Conservation (phyloP, 2,329 filamentous ascomycete species). For the Penicillium decumbens region DNA sequence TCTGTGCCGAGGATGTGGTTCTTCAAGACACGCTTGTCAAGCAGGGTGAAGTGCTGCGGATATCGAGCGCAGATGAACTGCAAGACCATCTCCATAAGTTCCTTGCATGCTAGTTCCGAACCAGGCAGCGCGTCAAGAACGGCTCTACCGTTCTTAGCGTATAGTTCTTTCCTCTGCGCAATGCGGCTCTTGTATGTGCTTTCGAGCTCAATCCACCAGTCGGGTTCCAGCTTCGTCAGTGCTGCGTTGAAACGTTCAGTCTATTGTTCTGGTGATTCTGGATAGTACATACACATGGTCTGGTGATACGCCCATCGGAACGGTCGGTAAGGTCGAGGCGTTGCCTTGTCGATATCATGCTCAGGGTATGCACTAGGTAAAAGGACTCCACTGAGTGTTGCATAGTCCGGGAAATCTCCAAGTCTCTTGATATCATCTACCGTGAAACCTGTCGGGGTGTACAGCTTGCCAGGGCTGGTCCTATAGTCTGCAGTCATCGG, state of each 20-base stretch:
- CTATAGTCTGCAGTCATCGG: slow-evolving; percentile 42
- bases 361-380: slow-evolving; percentile 58
- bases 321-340: slow-evolving; percentile 71
- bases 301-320: slow-evolving; percentile 84
- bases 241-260: slow-evolving; percentile 46
- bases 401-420: slow-evolving; percentile 76
- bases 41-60: slow-evolving; percentile 65
- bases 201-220: slow-evolving; percentile 89
- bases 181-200: slow-evolving; percentile 65
- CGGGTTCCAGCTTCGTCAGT: slow-evolving; percentile 68
- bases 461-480: slow-evolving; percentile 39
- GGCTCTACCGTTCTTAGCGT: slow-evolving; percentile 56
- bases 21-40: slow-evolving; percentile 54
- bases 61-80: slow-evolving; percentile 77
- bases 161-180: slow-evolving; percentile 62
- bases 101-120: slow-evolving; percentile 73
- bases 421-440: slow-evolving; percentile 64
- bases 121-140: slow-evolving; percentile 68
- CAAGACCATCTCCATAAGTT: slow-evolving; percentile 80
- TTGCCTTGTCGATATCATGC: slow-evolving; percentile 65
- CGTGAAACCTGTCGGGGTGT: slow-evolving; percentile 65
- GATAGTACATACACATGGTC: slow-evolving; percentile 69
- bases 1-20: slow-evolving; percentile 64
- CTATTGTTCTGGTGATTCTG: not conserved
- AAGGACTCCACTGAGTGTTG: slow-evolving; percentile 67